Percentiles rank a stretch among this genome's conserved stretches.
Evolutionary conservation across 1,139 yeast genomes (phyloP).

Genomic region (Taphrina confusa): DNA sequence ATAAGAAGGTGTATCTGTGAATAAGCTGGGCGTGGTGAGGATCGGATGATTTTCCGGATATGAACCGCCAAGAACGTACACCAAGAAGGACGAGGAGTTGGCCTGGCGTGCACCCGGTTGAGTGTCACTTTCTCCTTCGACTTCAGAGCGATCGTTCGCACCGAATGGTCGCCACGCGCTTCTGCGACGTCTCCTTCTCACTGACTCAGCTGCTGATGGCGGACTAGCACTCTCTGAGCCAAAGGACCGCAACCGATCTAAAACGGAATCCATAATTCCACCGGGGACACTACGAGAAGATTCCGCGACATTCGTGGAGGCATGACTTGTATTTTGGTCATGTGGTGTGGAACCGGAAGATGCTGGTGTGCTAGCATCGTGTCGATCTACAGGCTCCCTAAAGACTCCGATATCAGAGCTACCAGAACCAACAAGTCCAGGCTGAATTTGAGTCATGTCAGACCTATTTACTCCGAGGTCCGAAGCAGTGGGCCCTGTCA

Average conservation of each 20-base stretch:
- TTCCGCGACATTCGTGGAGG: no score
- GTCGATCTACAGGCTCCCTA: no score
- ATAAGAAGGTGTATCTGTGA: slow-evolving; percentile 54
- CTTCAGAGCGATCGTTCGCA: not conserved
- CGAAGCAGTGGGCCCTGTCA: no score
- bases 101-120: slow-evolving; percentile 14
- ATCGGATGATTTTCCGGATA: slow-evolving; percentile 55
- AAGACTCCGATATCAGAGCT: no score
- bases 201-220: not conserved
- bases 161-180: slow-evolving; percentile 29
- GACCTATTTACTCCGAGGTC: no score
- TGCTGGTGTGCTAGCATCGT: no score
- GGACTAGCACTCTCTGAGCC: slow-evolving; percentile 4
- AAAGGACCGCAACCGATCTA: slow-evolving; percentile 28
- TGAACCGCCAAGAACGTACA: slow-evolving; percentile 54
- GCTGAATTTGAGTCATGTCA: no score
- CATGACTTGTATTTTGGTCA: no score
- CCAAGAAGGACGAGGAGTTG: slow-evolving; percentile 53
- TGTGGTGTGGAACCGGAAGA: no score
- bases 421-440: no score
- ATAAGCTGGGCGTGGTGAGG: slow-evolving; percentile 52
- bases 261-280: slow-evolving; percentile 17
- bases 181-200: slow-evolving; percentile 20
- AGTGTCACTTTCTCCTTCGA: not conserved
- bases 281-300: not conserved